Evolutionary conservation across 805 yeast genomes (phyloP), one percentile per base, ranked within the genome.

Genomic region (Blastobotrys muscicola): DNA sequence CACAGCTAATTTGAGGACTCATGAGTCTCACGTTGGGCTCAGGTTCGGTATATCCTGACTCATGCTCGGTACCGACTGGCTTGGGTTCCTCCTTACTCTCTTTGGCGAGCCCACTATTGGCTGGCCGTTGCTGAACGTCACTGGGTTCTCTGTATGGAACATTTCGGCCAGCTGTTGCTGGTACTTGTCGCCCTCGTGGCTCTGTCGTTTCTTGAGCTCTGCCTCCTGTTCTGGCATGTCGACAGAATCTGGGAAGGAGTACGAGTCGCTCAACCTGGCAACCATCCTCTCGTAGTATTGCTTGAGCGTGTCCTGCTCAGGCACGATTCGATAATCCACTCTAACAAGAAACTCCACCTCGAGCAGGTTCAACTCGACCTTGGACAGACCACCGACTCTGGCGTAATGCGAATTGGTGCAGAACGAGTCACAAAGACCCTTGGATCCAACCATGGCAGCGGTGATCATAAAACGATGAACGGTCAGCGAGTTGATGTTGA

Each of bases 381-480:
- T 66, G 36, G 85, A 85, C 3, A 87, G 82, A 47, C 98, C 97
- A 2, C 98, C 98, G 13, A 92, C 97, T 59, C 83, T 84, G 9
- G 97, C 95, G 57, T 92, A 90, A 61, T 92, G 96, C 37, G 81
- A 74, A 62, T 89, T 90, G 11, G 96, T 86, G 64, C 92, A 89
- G 62, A 92, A 90, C 20, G 89, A 82, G 64, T 90, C 98, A 62
- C 95, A 87, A 50, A 87, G 70, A 1, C 94, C 90, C 60, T 90
- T 90, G 50, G 90, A 80, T 0, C 92, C 94, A 2, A 90, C 77
- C 47, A 94, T 84, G 0, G 95, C 87, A 1, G 95, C 92, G 0
- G 95, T 89, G 34, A 90, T 69, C 42, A 90, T 64, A 56, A 87
- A 92, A 45, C 98, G 72, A 60, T 90, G 98, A 3, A 90, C 96